phyloP scores from a whole-genome alignment of 805 yeast species.

The Suhomyces sp. region DNA sequence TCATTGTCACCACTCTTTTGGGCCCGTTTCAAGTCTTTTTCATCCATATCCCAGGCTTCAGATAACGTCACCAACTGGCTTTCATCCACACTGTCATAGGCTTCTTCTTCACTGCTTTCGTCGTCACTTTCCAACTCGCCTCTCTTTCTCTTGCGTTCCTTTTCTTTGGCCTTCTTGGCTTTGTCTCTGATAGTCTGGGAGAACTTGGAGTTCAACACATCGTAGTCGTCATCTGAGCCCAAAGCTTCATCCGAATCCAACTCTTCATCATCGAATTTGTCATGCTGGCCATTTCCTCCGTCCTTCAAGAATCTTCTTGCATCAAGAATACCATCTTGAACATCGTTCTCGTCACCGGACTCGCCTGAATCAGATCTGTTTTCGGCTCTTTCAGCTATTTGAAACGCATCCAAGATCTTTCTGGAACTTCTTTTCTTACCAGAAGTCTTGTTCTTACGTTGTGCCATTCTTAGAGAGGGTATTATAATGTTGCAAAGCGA shows the following conservation, averaged over 20 bases:
- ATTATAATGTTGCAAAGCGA: neutral
- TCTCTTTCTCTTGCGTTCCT: constrained; percentile 23
- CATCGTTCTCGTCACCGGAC: constrained; percentile 18
- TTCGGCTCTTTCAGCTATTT: constrained; percentile 41
- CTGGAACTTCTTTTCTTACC: constrained; percentile 33
- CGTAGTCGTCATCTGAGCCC: constrained; percentile 75
- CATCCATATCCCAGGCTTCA: constrained; percentile 88
- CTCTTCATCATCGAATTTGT: constrained; percentile 56
- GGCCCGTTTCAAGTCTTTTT: constrained; percentile 37
- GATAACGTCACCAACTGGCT: constrained; percentile 70
- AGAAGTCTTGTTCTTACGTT: constrained; percentile 13
- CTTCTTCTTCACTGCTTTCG: constrained; percentile 44
- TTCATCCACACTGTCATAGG: constrained; percentile 75
- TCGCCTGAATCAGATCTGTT: constrained; percentile 21
- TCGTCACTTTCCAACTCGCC: constrained; percentile 23
- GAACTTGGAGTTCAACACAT: constrained; percentile 58
- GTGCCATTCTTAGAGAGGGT: constrained; percentile 8
- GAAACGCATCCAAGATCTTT: constrained; percentile 43
- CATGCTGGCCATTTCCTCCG: constrained; percentile 19
- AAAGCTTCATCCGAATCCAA: constrained; percentile 85
- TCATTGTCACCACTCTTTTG: constrained; percentile 17
- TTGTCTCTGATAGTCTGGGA: constrained; percentile 68
- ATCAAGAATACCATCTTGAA: constrained; percentile 40
- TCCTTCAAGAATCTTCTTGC: constrained; percentile 35
- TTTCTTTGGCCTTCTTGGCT: constrained; percentile 33